Evolutionary conservation across 768 basidiomycete species (phyloP).

Genomic region (Pleurotus salmoneostramineus): DNA sequence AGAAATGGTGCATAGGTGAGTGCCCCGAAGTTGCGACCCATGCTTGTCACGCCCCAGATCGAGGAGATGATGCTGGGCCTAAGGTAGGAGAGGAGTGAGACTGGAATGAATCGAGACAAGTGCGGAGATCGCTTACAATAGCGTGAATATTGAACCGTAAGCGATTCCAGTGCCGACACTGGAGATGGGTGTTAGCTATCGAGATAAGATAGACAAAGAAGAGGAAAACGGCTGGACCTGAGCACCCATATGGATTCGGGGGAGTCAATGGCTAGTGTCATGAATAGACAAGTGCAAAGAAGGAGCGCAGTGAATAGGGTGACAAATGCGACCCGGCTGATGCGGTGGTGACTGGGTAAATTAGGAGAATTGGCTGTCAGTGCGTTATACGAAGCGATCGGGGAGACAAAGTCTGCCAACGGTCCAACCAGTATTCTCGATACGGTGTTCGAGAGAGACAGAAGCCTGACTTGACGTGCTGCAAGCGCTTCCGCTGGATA

Average conservation of each 20-base stretch:
- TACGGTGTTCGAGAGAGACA: conserved; percentile 69
- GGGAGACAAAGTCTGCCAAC: conserved; percentile 71
- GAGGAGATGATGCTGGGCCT: conserved; percentile 71
- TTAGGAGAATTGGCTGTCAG: conserved; percentile 29
- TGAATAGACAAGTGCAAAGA: conserved; percentile 50
- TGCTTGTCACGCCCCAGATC: conserved; percentile 66
- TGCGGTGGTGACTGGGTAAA: conserved; percentile 43
- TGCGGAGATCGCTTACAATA: conserved; percentile 46
- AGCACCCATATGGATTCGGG: conserved; percentile 63
- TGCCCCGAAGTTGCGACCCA: conserved; percentile 76
- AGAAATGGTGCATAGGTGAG: conserved; percentile 72
- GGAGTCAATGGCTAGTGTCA: conserved; percentile 40
- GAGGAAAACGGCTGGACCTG: too few relatives aligned
- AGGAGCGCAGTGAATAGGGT: conserved; percentile 45
- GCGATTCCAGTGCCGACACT: conserved; percentile 65
- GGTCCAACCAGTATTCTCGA: conserved; percentile 67
- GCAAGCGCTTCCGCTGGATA: conserved; percentile 32
- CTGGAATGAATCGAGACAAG: not conserved
- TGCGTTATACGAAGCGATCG: conserved; percentile 37
- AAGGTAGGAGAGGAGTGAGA: conserved; percentile 3
- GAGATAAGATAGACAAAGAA: too few relatives aligned
- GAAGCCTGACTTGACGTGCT: conserved; percentile 62
- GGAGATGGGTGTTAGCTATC: too few relatives aligned
- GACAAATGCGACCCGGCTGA: conserved; percentile 65
- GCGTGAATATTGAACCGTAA: conserved; percentile 69